phyloP scores from a whole-genome alignment of 1,139 yeast genomes.

The Blastobotrys proliferans region DNA sequence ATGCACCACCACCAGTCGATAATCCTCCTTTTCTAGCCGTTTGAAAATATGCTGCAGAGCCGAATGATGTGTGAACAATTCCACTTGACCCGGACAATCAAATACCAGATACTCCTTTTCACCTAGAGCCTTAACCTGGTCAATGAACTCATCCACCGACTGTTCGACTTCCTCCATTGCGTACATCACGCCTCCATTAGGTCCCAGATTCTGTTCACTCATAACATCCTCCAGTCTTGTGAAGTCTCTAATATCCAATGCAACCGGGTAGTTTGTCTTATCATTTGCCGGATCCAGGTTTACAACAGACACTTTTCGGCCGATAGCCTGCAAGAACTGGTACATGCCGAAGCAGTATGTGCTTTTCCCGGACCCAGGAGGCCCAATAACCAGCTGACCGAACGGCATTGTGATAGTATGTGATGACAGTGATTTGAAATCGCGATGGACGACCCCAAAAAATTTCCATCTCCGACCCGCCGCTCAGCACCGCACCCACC shows the following conservation, averaged over 20 bases:
- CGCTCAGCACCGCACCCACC: no score
- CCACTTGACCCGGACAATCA: slow-evolving; percentile 98
- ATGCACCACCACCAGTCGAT: slow-evolving; percentile 81
- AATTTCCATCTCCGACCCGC: no score
- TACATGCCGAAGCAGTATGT: slow-evolving; percentile 89
- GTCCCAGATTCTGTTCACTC: slow-evolving; percentile 80
- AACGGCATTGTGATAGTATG: slow-evolving; percentile 44
- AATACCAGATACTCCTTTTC: slow-evolving; percentile 70
- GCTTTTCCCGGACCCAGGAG: slow-evolving; percentile 97
- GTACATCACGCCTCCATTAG: slow-evolving; percentile 91
- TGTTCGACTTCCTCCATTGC: slow-evolving; percentile 65
- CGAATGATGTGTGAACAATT: slow-evolving; percentile 86
- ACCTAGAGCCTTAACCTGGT: slow-evolving; percentile 54
- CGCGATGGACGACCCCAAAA: no score
- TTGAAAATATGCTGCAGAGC: slow-evolving; percentile 72
- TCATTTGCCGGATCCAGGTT: slow-evolving; percentile 97
- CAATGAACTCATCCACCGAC: slow-evolving; percentile 56
- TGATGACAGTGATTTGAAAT: no score
- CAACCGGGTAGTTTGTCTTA: slow-evolving; percentile 70
- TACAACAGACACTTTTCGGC: slow-evolving; percentile 75
- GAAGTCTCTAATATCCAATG: slow-evolving; percentile 83
- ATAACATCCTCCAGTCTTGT: slow-evolving; percentile 85
- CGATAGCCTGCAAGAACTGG: slow-evolving; percentile 90
- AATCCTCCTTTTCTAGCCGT: slow-evolving; percentile 62
- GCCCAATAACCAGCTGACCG: slow-evolving; percentile 94